Evolutionary conservation across 805 yeast species (phyloP).

Genomic region (Candida tammaniensis): DNA sequence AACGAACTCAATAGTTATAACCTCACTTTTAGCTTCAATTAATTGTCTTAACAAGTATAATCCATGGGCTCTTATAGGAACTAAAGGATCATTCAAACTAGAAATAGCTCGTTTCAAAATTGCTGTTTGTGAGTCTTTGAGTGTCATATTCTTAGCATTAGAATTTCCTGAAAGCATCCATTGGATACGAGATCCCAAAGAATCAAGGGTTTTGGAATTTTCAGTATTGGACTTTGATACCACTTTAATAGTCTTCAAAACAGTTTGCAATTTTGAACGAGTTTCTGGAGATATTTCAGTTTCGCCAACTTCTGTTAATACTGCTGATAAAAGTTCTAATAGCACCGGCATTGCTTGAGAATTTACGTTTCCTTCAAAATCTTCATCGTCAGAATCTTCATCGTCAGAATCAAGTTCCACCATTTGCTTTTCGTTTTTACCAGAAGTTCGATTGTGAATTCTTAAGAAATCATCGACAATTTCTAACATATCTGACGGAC

Average conservation of each 20-base stretch:
- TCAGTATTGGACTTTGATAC: slow-evolving; percentile 12
- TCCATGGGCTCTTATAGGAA: slow-evolving; percentile 88
- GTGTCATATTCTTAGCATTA: slow-evolving; percentile 17
- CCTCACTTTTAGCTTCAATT: slow-evolving; percentile 47
- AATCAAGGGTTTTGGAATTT: slow-evolving; percentile 15
- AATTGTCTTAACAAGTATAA: slow-evolving; percentile 60
- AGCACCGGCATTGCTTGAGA: slow-evolving; percentile 24
- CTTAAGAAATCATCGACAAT: slow-evolving; percentile 26
- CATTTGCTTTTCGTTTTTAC: neutral
- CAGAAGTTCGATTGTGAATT: slow-evolving; percentile 4
- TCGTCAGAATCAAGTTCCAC: slow-evolving; percentile 15
- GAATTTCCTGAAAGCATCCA: slow-evolving; percentile 25
- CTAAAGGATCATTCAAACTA: slow-evolving; percentile 70
- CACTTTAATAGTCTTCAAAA: slow-evolving; percentile 26
- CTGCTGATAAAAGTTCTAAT: slow-evolving; percentile 35
- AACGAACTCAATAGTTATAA: slow-evolving; percentile 51
- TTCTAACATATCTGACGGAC: slow-evolving; percentile 56
- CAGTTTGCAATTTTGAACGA: slow-evolving; percentile 16
- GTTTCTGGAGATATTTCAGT: slow-evolving; percentile 26
- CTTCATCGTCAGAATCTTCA: slow-evolving; percentile 28
- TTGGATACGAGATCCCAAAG: slow-evolving; percentile 30
- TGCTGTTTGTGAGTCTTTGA: slow-evolving; percentile 33
- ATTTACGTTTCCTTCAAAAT: slow-evolving; percentile 15
- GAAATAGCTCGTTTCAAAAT: slow-evolving; percentile 58
- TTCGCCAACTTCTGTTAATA: slow-evolving; percentile 26